Conservation (phyloP, 352 stramenopile species). For the Thraustochytrium striatum region DNA sequence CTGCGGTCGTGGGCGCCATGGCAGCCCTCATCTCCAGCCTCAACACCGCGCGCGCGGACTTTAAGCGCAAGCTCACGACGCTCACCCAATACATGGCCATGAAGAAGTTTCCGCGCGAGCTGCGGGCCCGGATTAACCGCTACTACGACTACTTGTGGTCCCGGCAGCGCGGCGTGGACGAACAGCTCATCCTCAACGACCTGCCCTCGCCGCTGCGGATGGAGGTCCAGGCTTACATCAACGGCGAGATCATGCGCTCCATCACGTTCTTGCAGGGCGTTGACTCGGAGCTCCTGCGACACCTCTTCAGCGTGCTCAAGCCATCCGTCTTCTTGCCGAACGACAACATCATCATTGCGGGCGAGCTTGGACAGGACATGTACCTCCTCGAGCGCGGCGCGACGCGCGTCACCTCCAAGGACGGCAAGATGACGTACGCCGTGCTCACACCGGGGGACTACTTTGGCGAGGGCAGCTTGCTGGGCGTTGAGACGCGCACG, state of each 20-base stretch:
- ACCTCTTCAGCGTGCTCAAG: slow-evolving; percentile 44
- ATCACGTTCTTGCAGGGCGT: slow-evolving; percentile 49
- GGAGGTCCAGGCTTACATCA: slow-evolving; percentile 51
- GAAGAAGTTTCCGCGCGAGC: slow-evolving; percentile 16
- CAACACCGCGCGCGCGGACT: slow-evolving; percentile 36
- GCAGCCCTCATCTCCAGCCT: slow-evolving; percentile 47
- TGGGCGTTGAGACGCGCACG: slow-evolving; percentile 45
- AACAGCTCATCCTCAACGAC: slow-evolving; percentile 45
- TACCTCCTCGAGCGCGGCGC: slow-evolving; percentile 41
- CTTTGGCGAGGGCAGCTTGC: slow-evolving; percentile 45
- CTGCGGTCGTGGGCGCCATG: slow-evolving; percentile 48
- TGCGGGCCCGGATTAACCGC: slow-evolving; percentile 17
- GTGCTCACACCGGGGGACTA: slow-evolving; percentile 47
- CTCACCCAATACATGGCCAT: slow-evolving; percentile 48
- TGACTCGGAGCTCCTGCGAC: slow-evolving; percentile 34
- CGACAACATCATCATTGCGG: slow-evolving; percentile 46
- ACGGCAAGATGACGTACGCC: slow-evolving; percentile 48
- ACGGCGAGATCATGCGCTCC: slow-evolving; percentile 45
- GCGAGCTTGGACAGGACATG: slow-evolving; percentile 50
- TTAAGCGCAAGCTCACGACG: slow-evolving; percentile 33
- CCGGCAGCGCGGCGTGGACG: slow-evolving; percentile 48
- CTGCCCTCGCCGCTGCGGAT: slow-evolving; percentile 41
- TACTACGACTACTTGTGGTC: slow-evolving; percentile 51
- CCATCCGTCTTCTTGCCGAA: slow-evolving; percentile 36
- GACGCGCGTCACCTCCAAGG: slow-evolving; percentile 31